Percentiles rank a stretch among this genome's conserved stretches.
These are phyloP conservation scores for Helicocarpus griseus DNA, from an alignment of 2,329 filamentous ascomycete species.

Conservation along the genomic window DNA sequence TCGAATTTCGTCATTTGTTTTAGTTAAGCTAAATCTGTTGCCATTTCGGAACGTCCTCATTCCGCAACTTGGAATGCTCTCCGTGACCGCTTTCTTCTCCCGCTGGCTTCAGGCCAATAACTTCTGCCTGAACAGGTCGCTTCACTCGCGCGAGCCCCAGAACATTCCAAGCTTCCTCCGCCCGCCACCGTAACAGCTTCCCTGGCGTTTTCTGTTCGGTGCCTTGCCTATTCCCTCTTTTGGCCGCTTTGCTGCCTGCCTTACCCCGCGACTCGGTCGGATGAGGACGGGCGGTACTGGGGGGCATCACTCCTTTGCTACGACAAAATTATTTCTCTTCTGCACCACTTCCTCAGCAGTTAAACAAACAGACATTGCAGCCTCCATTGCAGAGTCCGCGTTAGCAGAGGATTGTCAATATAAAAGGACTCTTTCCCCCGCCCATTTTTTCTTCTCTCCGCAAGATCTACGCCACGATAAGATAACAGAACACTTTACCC, in stretches of 20 bases:
- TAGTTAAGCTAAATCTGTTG: not conserved
- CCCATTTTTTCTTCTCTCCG: not conserved
- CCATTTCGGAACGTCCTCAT: not conserved
- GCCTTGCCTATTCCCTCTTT: not conserved
- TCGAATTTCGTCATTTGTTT: not conserved
- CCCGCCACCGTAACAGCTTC: not conserved
- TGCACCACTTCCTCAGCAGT: not conserved
- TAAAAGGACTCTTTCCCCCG: not conserved
- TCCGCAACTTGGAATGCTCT: not conserved
- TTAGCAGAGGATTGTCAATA: not conserved
- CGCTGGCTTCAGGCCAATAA: not conserved
- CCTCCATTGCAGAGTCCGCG: not conserved
- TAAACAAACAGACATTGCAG: not conserved
- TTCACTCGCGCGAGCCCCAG: not conserved
- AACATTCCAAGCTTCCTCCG: not conserved
- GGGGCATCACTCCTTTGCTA: not conserved
- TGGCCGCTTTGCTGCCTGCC: not conserved
- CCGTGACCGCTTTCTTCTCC: not conserved
- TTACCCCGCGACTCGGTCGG: not conserved
- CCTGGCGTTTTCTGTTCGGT: conserved; percentile 2
- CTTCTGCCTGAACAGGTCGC: conserved; percentile 3
- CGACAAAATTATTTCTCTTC: not conserved
- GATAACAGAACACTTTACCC: conserved; percentile 1
- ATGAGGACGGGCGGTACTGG: not conserved
- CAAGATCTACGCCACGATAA: conserved; percentile 1